Base-by-base conservation (phyloP, 495 filamentous ascomycete species). In the Thozetella sp. region DNA sequence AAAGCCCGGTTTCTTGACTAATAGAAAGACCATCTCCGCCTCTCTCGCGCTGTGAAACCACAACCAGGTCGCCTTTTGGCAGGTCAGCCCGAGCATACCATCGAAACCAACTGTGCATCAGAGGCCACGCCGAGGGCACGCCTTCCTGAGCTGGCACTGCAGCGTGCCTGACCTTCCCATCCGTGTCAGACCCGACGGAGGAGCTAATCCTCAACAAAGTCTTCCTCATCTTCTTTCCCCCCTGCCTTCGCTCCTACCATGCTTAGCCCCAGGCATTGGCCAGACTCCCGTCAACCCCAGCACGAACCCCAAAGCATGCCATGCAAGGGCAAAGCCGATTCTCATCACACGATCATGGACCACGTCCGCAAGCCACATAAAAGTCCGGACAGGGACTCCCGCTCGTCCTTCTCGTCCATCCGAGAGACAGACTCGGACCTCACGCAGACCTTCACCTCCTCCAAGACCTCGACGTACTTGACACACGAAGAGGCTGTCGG, bases 381-480 rank as follows among this genome's bases (percentile, higher is more conserved):
- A 30, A 64, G 65, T 43, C 71, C 75, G 54, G 77, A 78, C 69
- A 72, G 72, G 58, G 70, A 68, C 52, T 70, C 75, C 55, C 77
- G 83, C 46, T 78, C 79, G 20, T 83, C 80, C 55, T 86, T 86
- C 68, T 84, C 82, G n/a, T 84, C 81, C 40, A 78, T 84, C 67
- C 76, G 81, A 48, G 83, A 86, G 67, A 74, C 72, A 62, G 75
- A 80, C 60, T 70, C 71, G 51, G 69, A 71, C 60, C 81, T 91
- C 55, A 83, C 87, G 51, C 90, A 93, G 76, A 88, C 83, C 19
- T 93, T 93, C 64, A 85, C 89, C 34, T 83, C 83, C 64, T 85
- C 84, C 54, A 87, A 88, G 65, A 72, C 86, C 58, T 83, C 81
- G n/a, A 83, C 84, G 40, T 84, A 86, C 51, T 72, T 80, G 46